Percentiles rank a stretch among this genome's conserved stretches.
Conservation (phyloP, 768 basidiomycete genomes). For the Pleurotus sapidus region DNA sequence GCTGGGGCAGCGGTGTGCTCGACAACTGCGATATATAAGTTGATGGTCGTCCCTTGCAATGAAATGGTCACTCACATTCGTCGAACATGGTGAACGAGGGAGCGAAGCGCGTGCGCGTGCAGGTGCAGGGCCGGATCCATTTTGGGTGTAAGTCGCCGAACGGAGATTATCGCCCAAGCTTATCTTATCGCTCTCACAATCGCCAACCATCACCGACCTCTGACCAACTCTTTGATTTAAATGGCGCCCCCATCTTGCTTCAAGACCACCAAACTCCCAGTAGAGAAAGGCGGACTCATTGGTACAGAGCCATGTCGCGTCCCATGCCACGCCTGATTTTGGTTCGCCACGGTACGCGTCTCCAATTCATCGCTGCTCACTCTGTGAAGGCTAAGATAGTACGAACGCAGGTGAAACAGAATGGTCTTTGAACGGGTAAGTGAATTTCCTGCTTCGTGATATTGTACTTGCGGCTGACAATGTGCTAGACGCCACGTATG, state of each 20-base stretch:
- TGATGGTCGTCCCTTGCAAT: conserved; percentile 8
- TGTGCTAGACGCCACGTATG: conserved; percentile 58
- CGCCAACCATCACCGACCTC: conserved; percentile 3
- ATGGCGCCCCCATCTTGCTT: conserved; percentile 20
- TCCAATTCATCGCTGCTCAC: background rate
- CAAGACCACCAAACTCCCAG: background rate
- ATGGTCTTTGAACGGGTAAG: conserved; percentile 86
- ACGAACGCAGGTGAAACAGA: conserved; percentile 76
- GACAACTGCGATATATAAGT: conserved; percentile 55
- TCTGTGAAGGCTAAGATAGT: background rate
- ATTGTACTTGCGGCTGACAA: too few species aligned
- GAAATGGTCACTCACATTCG: conserved; percentile 47
- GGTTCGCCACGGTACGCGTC: conserved; percentile 67
- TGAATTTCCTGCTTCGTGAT: background rate
- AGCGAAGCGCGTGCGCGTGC: background rate
- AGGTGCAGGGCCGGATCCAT: background rate
- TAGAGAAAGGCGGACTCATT: background rate
- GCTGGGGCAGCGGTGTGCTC: conserved; percentile 71
- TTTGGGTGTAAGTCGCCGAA: background rate
- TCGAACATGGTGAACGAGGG: conserved; percentile 50
- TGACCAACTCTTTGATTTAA: background rate
- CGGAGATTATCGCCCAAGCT: background rate
- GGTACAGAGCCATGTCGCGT: conserved; percentile 25
- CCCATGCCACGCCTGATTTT: conserved; percentile 76
- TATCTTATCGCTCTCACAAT: conserved; percentile 6